These are phyloP conservation scores for Dendrobium chrysotoxum DNA, from an alignment of 106 monocot genomes.

Conservation along the genomic window DNA sequence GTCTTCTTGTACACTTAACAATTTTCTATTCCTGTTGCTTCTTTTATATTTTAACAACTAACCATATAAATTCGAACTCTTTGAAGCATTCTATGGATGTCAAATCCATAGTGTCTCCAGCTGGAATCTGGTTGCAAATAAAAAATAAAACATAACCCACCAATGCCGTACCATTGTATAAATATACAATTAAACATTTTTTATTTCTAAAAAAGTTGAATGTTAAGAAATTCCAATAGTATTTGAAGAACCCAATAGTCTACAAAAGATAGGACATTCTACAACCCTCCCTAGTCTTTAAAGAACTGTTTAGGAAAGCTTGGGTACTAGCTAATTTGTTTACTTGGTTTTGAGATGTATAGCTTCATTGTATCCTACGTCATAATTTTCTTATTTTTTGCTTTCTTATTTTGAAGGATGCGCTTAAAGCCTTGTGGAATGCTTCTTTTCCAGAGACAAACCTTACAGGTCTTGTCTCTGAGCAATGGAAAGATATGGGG, in stretches of 20 bases:
- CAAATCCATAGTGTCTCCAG: background rate
- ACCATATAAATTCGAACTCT: background rate
- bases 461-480: conserved; percentile 58
- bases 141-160: background rate
- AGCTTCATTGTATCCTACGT: background rate
- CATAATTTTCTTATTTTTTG: background rate
- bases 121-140: background rate
- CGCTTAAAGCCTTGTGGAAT: conserved; percentile 70
- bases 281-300: background rate
- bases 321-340: background rate
- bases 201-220: background rate
- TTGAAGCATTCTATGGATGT: background rate
- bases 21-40: background rate
- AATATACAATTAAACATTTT: background rate
- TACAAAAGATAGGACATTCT: background rate
- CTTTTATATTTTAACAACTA: background rate
- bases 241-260: background rate
- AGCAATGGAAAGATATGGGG: conserved; percentile 96
- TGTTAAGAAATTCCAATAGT: background rate
- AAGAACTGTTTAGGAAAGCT: background rate
- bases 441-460: conserved; percentile 64
- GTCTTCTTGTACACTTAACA: background rate
- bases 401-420: conserved; percentile 39
- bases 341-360: background rate
- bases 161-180: background rate